Percentiles rank a stretch among this genome's conserved stretches.
phyloP scores from a whole-genome alignment of 495 filamentous ascomycete genomes.

The Glonium stellatum region DNA sequence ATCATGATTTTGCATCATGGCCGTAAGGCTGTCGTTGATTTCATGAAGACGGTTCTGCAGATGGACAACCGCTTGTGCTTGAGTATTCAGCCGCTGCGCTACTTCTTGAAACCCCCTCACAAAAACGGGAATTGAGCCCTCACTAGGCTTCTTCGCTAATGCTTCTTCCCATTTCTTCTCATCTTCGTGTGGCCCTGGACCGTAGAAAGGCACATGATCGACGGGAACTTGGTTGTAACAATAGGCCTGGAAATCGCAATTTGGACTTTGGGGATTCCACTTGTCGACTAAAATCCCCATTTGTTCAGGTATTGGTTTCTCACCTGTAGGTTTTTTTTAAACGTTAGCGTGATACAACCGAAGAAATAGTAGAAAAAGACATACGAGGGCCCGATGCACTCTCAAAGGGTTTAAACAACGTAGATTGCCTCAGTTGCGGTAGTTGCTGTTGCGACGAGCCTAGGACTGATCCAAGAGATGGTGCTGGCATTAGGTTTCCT shows the following conservation, averaged over 20 bases:
- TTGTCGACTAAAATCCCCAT: conserved; percentile 70
- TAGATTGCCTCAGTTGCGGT: conserved; percentile 37
- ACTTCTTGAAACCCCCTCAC: conserved; percentile 64
- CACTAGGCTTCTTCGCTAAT: conserved; percentile 68
- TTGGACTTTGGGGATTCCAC: conserved; percentile 67
- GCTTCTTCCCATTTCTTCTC: conserved; percentile 90
- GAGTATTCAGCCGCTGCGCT: conserved; percentile 67
- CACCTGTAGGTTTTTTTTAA: conserved; percentile 42
- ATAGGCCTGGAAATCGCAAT: conserved; percentile 80
- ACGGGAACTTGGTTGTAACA: conserved; percentile 89
- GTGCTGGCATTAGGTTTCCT: conserved; percentile 20
- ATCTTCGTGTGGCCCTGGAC: conserved; percentile 69
- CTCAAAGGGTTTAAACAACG: conserved; percentile 3
- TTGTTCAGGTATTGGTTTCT: conserved; percentile 80
- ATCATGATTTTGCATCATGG: conserved; percentile 74
- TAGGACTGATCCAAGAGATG: conserved; percentile 13
- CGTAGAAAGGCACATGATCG: conserved; percentile 71
- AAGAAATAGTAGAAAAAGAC: conserved; percentile 11
- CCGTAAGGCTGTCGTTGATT: conserved; percentile 78
- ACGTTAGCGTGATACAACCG: not conserved
- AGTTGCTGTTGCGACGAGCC: conserved; percentile 38
- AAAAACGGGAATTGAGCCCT: conserved; percentile 68
- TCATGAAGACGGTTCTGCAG: conserved; percentile 80
- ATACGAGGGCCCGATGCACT: conserved; percentile 12
- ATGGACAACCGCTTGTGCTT: conserved; percentile 62